Conservation (phyloP, 257 asterid genomes). For the Solanum ahanhuiri region DNA sequence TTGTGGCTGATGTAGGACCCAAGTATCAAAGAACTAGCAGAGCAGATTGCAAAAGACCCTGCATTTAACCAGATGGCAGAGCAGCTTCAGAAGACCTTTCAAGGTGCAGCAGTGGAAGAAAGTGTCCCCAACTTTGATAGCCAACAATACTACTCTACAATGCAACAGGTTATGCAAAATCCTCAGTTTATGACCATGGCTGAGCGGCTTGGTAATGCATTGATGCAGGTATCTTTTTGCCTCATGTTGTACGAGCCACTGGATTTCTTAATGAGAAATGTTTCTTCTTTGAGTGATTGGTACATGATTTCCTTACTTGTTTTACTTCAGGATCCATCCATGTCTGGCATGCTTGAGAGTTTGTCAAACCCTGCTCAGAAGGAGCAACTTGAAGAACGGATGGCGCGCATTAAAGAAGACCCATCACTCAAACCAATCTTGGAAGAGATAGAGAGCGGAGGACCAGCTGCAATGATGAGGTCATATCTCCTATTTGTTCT, state of each 20-base stretch:
- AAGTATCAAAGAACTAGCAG: conserved; percentile 89
- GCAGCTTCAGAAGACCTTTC: conserved; percentile 92
- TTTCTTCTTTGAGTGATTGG: not conserved
- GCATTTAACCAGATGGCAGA: conserved; percentile 94
- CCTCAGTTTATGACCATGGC: conserved; percentile 98
- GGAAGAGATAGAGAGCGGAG: conserved; percentile 94
- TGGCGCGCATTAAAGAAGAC: conserved; percentile 77
- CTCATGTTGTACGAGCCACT: not conserved
- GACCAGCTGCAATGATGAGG: conserved; percentile 99
- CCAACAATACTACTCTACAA: conserved; percentile 71
- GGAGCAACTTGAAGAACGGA: conserved; percentile 82
- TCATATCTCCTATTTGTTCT: conserved; percentile 8
- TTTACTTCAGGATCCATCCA: conserved; percentile 69
- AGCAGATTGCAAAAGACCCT: conserved; percentile 91
- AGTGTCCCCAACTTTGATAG: conserved; percentile 79
- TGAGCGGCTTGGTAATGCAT: conserved; percentile 80
- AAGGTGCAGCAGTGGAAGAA: conserved; percentile 62
- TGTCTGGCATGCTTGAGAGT: conserved; percentile 94
- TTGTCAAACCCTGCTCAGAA: conserved; percentile 73
- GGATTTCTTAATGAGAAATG: not conserved
- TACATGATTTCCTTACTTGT: not conserved
- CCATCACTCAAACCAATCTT: conserved; percentile 93
- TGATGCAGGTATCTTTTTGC: conserved; percentile 64
- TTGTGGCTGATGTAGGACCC: conserved; percentile 49
- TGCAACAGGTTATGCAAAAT: conserved; percentile 99